Conservation (phyloP, 768 basidiomycete species). For the Boletus pseudo-olivaceus region DNA sequence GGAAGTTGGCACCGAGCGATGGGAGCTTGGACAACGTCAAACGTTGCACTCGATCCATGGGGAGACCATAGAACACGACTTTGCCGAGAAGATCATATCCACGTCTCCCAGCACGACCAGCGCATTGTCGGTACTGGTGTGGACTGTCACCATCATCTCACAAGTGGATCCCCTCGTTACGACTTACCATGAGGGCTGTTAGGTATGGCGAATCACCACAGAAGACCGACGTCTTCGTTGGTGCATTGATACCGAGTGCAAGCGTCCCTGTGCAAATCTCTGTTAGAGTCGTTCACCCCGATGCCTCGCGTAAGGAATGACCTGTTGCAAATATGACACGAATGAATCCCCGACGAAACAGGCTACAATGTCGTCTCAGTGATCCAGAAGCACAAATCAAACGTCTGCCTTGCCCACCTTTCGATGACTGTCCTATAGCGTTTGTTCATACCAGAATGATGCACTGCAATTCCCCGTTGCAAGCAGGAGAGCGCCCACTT, state of each 20-base stretch:
- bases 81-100: conserved; percentile 69
- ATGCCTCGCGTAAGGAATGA: conserved; percentile 13
- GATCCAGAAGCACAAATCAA: background rate
- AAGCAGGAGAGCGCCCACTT: conserved; percentile 49
- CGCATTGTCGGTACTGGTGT: conserved; percentile 64
- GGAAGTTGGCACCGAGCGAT: conserved; percentile 60
- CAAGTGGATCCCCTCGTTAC: background rate
- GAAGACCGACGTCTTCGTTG: conserved; percentile 63
- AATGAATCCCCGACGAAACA: conserved; percentile 61
- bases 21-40: conserved; percentile 62
- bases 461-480: conserved; percentile 60
- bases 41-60: conserved; percentile 61
- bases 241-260: conserved; percentile 74
- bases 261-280: conserved; percentile 47
- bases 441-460: conserved; percentile 69
- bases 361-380: conserved; percentile 5
- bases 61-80: conserved; percentile 68
- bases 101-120: conserved; percentile 69
- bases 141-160: background rate
- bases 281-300: background rate
- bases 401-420: conserved; percentile 36
- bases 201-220: conserved; percentile 58
- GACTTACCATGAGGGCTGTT: conserved; percentile 55
- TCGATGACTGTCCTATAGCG: conserved; percentile 56
- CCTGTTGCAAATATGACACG: conserved; percentile 68